These are phyloP conservation scores for Fagopyrum homotropicum DNA, from an alignment of 148 eudicot genomes.

Conservation along the genomic window DNA sequence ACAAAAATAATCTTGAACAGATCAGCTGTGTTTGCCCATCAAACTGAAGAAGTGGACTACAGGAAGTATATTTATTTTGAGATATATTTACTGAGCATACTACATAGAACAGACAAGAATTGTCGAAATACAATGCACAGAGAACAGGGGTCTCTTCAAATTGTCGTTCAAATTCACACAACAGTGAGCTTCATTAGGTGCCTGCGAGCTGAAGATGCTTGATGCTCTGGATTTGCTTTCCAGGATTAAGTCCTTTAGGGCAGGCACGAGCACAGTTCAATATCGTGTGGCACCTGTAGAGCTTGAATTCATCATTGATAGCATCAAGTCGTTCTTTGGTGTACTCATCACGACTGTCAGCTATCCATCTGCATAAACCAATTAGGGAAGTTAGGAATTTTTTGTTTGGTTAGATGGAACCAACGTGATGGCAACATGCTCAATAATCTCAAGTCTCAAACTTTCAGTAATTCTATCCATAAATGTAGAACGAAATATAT, in stretches of 20 bases:
- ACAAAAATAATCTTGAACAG: neutral
- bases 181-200: neutral
- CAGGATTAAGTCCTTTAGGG: constrained; percentile 95
- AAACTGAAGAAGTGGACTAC: neutral
- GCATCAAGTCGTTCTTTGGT: constrained; percentile 88
- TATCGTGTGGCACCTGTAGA: constrained; percentile 93
- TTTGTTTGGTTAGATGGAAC: neutral
- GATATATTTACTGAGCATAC: constrained; percentile 5
- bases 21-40: neutral
- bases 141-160: neutral
- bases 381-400: neutral
- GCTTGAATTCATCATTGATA: constrained; percentile 83
- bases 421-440: neutral
- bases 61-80: neutral
- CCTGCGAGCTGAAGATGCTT: constrained; percentile 50
- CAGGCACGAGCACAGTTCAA: constrained; percentile 94
- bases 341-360: constrained; percentile 98
- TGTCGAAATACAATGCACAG: neutral
- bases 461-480: neutral
- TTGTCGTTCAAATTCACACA: neutral
- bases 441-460: neutral
- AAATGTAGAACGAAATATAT: neutral
- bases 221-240: constrained; percentile 77
- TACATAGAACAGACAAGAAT: neutral
- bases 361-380: constrained; percentile 72